Base-by-base conservation (phyloP, 139 green algal species). In the Edaphochlamys debaryana region DNA sequence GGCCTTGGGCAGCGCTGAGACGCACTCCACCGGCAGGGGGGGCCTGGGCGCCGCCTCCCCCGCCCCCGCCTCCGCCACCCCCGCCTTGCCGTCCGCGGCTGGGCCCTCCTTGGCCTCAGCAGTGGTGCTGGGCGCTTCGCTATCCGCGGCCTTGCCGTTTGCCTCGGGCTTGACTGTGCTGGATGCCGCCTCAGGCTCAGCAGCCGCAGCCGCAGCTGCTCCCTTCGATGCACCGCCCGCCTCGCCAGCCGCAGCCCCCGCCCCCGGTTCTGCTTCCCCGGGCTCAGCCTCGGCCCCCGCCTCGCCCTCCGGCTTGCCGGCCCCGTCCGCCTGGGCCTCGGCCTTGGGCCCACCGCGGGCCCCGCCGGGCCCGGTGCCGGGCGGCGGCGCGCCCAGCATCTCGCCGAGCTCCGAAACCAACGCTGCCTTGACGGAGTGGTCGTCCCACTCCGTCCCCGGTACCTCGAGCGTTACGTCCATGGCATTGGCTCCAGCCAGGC, bases 381-480 rank as follows among this genome's bases (percentile, higher is more conserved):
- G 56, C 29, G 41, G 36, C 4, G 68, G 25, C 2, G 6, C 32
- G 9, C 4, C 69, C 9, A 32, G 77, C 45, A 93, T 73, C 85
- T 93, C 67, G 0, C 81, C 94, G 66, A 96, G 80, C 78, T 89
- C 67, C 68, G 88, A 83, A 8, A 96, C 88, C 42, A 95, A 67
- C 48, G 88, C 91, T 5, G 60, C 80, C 82, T 94, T 91, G 58
- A 37, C 79, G 52, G 82, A 66, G 38, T 85, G 60, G 56, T 79
- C 67, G 60, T 86, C 70, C 48, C 45, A 74, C 3, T 5, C 70
- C 42, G 54, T 36, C 37, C 67, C 89, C 20, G 50, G 71, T 25
- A 89, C 73, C 88, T 95, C 90, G 69, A 98, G 63, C 80, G 88
- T 94, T 17, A 98, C 85, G 82, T 98, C 95, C 25, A 98, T 88